Evolutionary conservation across 352 stramenopile genomes (phyloP), one percentile per base, ranked within the genome.

Genomic region (Elongisporangium prolatum): DNA sequence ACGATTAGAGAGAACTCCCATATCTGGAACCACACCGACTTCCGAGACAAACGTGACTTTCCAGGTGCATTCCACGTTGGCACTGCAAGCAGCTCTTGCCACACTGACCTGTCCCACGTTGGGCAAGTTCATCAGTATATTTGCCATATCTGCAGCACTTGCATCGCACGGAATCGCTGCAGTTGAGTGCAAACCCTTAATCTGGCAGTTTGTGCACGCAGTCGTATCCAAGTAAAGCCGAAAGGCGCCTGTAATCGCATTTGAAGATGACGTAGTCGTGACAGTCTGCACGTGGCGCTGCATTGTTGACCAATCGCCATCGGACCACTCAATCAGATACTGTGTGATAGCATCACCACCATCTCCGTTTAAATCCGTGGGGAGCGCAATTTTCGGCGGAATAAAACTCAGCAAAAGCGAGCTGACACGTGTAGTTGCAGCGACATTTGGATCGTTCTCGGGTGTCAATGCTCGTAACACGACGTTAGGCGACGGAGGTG

Each of bases 251-350:
- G 71, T 63, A 9, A 95, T 58, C 10, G 24, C 63, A 0, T 58
- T 63, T 7, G 63, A 61, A 0, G 76, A 74, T 9, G 77, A 84
- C 0, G 67, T 48, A 2, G 85, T 94, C 9, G 59, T 59, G 50
- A 97, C 68, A 10, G 74, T 73, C 51, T 96, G 85, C 0, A 93
- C 72, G 21, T 91, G 74, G 5, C 67, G 52, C 0, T 74, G 50
- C 50, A 85, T 95, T 13, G 59, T 68, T 0, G 74, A 59, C 64
- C 91, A 98, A 40, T 86, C 73, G 3, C 67, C 68, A n/a, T 87
- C 80, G 14, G 76, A 91, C 94, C 95, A 98, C 58, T 99, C 96
- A 9, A 99, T 75, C 9, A 98, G 67, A 62, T 98, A 99, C 52
- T 88, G 79, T 1, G 80, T 81, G 40, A 98, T 74, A 3, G 58